Conservation (phyloP, 441 rosid genomes). For the Erysimum pusillum region DNA sequence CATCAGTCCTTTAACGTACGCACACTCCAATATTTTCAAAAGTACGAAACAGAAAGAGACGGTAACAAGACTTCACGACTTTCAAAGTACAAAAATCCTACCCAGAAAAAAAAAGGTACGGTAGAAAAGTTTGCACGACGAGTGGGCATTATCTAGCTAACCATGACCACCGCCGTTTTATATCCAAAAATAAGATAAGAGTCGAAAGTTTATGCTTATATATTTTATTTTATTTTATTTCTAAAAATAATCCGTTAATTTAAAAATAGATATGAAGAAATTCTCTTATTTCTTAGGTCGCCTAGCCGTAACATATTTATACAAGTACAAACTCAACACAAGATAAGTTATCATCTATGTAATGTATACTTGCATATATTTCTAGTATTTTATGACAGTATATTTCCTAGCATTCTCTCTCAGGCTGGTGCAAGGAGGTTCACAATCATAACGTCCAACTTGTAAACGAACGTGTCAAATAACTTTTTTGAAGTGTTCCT, state of each 20-base stretch:
- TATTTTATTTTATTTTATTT: neutral
- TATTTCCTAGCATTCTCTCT: neutral
- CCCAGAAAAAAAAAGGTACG: conserved; percentile 24
- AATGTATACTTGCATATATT: too few relatives aligned
- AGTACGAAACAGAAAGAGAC: too few relatives aligned
- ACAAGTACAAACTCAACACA: too few relatives aligned
- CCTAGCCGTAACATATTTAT: too few relatives aligned
- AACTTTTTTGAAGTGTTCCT: neutral
- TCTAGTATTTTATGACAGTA: neutral
- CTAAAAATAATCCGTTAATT: too few relatives aligned
- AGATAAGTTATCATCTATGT: too few relatives aligned
- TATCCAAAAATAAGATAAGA: neutral
- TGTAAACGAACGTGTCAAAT: neutral
- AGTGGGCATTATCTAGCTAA: conserved; percentile 27
- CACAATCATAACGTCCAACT: neutral
- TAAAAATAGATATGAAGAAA: too few relatives aligned
- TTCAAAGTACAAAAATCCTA: too few relatives aligned
- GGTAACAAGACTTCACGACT: too few relatives aligned
- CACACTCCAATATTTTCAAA: too few relatives aligned
- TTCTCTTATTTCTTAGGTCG: too few relatives aligned
- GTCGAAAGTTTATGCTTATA: neutral
- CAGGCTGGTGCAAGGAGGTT: neutral
- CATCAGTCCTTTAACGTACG: too few relatives aligned
- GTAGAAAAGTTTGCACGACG: conserved; percentile 10
- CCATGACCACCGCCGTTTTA: conserved; percentile 18